These are phyloP conservation scores for Tricladium varicosporioides DNA, from an alignment of 2,329 filamentous ascomycete genomes.

Conservation along the genomic window DNA sequence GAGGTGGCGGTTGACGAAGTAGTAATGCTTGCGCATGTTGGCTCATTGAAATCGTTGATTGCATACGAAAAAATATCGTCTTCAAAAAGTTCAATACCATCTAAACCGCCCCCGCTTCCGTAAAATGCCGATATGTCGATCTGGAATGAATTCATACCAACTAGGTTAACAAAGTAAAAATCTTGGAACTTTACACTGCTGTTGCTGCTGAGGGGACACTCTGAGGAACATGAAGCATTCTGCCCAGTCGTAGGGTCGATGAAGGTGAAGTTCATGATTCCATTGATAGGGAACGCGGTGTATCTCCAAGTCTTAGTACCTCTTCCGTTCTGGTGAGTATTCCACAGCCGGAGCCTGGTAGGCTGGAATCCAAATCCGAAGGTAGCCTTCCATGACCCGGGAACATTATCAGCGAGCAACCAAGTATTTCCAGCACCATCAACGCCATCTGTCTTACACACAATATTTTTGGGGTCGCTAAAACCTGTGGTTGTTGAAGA, in stretches of 20 bases:
- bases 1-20: slow-evolving; percentile 64
- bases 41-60: slow-evolving; percentile 84
- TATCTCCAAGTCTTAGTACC: slow-evolving; percentile 88
- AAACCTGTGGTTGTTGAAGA: slow-evolving; percentile 63
- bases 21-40: slow-evolving; percentile 66
- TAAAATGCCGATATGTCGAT: slow-evolving; percentile 88
- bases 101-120: slow-evolving; percentile 77
- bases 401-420: slow-evolving; percentile 71
- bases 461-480: slow-evolving; percentile 73
- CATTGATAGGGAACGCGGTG: slow-evolving; percentile 78
- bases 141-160: slow-evolving; percentile 85
- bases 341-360: slow-evolving; percentile 83
- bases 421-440: slow-evolving; percentile 76
- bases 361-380: slow-evolving; percentile 85
- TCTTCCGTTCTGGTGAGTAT: slow-evolving; percentile 78
- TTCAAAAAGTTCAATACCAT: slow-evolving; percentile 83
- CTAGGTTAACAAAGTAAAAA: slow-evolving; percentile 82
- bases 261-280: slow-evolving; percentile 96
- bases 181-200: slow-evolving; percentile 71
- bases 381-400: slow-evolving; percentile 79
- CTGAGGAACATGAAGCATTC: slow-evolving; percentile 71
- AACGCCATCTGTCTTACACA: slow-evolving; percentile 71
- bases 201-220: slow-evolving; percentile 80
- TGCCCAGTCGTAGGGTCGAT: slow-evolving; percentile 70
- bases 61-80: slow-evolving; percentile 85